Conservation (phyloP, 75 land plant species). For the Selaginella tamariscina region DNA sequence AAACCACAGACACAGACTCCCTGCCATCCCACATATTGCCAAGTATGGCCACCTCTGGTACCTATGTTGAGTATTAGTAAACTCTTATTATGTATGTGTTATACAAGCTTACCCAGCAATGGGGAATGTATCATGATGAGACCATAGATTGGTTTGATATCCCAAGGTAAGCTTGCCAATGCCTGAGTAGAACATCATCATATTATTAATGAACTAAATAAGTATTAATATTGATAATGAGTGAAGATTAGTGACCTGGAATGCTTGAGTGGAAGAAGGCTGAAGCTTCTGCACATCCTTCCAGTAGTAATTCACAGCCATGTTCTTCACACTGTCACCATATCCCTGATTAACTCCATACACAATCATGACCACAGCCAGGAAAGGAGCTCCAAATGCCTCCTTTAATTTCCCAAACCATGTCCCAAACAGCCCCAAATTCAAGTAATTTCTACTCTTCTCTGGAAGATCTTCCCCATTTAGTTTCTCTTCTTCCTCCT, state of each 20-base stretch:
- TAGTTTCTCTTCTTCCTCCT: no score
- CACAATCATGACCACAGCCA: constrained; percentile 21
- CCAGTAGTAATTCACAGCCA: constrained; percentile 26
- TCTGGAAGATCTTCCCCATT: no score
- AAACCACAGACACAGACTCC: constrained; percentile 19
- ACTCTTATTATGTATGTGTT: background rate
- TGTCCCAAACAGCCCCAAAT: no score
- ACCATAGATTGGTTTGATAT: constrained; percentile 27
- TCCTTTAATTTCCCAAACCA: constrained; percentile 17
- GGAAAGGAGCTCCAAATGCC: constrained; percentile 25
- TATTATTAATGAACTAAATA: constrained; percentile 5
- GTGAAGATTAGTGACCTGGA: constrained; percentile 4
- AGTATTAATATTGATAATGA: background rate
- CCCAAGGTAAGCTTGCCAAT: constrained; percentile 21
- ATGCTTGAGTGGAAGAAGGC: constrained; percentile 22
- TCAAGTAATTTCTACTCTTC: no score
- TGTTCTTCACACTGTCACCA: constrained; percentile 18
- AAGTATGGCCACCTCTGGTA: constrained; percentile 27
- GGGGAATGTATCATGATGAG: constrained; percentile 28
- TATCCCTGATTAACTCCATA: constrained; percentile 28
- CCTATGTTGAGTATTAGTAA: constrained; percentile 16
- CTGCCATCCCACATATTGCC: constrained; percentile 22
- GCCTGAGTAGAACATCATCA: constrained; percentile 20
- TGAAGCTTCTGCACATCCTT: constrained; percentile 27
- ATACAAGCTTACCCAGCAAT: constrained; percentile 24